Evolutionary conservation across 192 early-diverging fungal species (phyloP), one percentile per base, ranked within the genome.

Genomic region (Podila epicladia): DNA sequence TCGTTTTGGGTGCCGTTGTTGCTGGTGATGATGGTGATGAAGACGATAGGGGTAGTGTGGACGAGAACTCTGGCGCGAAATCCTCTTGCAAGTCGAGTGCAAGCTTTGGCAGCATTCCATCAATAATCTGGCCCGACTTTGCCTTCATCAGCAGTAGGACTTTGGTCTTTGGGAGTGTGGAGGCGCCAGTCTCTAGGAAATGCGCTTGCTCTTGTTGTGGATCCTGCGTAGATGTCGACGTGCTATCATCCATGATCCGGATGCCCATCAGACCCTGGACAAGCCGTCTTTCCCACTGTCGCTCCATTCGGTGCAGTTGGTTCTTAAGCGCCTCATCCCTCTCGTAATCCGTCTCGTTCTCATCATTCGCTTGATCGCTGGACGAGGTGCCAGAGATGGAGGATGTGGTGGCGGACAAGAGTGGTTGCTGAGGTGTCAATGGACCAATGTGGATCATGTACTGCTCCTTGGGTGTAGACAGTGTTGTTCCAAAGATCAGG

Each of bases 401-500:
- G 8, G 51, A 29, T 2, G 9, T 15, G 6, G 65, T 50, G 2
- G 48, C 15, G 4, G 48, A 29, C 13, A 29, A 26, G 64, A 26
- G 31, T n/a, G 45, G 17, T 0, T 37, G 65, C 15, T 35, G 51
- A 13, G 75, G 59, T 37, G 67, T 69, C 9, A 78, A 41, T 0
- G 75, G 75, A 31, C 75, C 75, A 24, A 78, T 62, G 12, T 68
- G 68, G 19, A 78, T 71, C 75, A 78, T 78, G 69, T 78, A 78
- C n/a, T 78, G 75, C 22, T 78, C 75, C 29, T 63, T 71, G 35
- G 69, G 69, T 11, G 64, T 67, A 4, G 58, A 71, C 13, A 71
- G 19, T n/a, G 75, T 67, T 9, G 37, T 62, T 31, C 75, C 75
- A 24, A 78, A 71, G 9, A 78, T 13, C 22, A 78, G n/a, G 5